Evolutionary conservation across 1,284 basidiomycete genomes (phyloP), one percentile per base, ranked within the genome.

Genomic region (Baeospora myosura): DNA sequence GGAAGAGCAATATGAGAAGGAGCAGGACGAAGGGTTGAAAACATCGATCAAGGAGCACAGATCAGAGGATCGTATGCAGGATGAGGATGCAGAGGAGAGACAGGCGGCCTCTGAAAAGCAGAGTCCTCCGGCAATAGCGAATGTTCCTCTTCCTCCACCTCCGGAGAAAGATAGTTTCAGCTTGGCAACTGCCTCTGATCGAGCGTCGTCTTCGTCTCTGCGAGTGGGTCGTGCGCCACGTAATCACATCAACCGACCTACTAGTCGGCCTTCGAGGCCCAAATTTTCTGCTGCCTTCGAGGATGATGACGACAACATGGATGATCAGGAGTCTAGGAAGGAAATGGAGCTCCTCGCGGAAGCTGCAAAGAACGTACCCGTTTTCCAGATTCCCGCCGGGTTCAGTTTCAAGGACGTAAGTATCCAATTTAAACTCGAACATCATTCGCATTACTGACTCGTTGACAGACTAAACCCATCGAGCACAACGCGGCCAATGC

Each of bases 211-310:
- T 14, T 80, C 82, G 20, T 81, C 78, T 14, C 64, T 81, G 38
- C 75, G 83, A 38, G 76, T 85, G 24, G 81, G 81, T 22, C 73
- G 81, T 28, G 65, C 66, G 6, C 77, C 73, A 55, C 71, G 74
- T 39, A 73, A 68, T 50, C 78, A 76, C 49, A 66, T 79, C 31
- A 66, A 65, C 10, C 68, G 72, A 11, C 75, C 76, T 20, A 50
- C 61, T 26, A 62, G 55, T 33, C 51, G 58, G 8, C 36, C 51
- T 24, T 42, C 61, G 5, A 66, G 64, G 29, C 66, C 69, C 36
- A 76, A 72, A 48, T 87, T 81, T 52, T 85, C 84, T 6, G 83
- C 84, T 8, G 69, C 67, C 5, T 81, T 68, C 45, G 78, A 81
- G 29, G 77, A 80, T 12, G 79, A 81, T 16, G 73, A 71, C 32